Evolutionary conservation across 2,329 filamentous ascomycete species (phyloP).

Genomic region (Daldinia sp.): DNA sequence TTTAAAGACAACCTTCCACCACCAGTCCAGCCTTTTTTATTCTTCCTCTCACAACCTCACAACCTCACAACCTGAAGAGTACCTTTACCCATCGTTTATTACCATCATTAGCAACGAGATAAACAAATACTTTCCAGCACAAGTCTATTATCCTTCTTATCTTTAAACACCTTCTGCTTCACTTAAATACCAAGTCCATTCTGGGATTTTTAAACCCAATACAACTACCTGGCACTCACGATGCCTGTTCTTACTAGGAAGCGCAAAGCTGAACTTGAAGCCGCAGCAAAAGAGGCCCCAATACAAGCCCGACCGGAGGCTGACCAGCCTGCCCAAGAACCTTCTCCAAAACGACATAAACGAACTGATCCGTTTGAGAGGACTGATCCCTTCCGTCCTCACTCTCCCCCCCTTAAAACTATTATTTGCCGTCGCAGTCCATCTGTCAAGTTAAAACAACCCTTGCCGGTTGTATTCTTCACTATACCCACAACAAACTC

Average conservation of each 20-base stretch:
- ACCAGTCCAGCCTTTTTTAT: background rate
- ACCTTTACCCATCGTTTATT: background rate
- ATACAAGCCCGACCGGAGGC: background rate
- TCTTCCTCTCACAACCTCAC: background rate
- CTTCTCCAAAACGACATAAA: constrained; percentile 15
- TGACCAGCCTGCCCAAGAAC: background rate
- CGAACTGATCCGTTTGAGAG: constrained; percentile 8
- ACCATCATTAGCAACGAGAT: background rate
- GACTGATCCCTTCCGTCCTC: constrained; percentile 24
- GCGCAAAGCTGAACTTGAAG: constrained; percentile 30
- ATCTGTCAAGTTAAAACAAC: background rate
- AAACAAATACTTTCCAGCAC: background rate
- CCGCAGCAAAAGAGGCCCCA: background rate
- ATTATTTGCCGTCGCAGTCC: background rate
- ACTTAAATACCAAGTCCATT: background rate
- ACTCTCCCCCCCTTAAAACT: constrained; percentile 12
- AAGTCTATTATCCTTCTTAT: background rate
- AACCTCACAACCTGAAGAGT: background rate
- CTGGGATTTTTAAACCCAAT: background rate
- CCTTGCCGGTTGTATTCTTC: constrained; percentile 25
- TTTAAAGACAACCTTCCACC: background rate
- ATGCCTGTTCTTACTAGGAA: constrained; percentile 37
- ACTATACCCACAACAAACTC: constrained; percentile 12
- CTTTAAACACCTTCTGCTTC: background rate
- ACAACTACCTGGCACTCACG: background rate